phyloP scores from a whole-genome alignment of 1,284 basidiomycete species.

The Puccinia horiana region DNA sequence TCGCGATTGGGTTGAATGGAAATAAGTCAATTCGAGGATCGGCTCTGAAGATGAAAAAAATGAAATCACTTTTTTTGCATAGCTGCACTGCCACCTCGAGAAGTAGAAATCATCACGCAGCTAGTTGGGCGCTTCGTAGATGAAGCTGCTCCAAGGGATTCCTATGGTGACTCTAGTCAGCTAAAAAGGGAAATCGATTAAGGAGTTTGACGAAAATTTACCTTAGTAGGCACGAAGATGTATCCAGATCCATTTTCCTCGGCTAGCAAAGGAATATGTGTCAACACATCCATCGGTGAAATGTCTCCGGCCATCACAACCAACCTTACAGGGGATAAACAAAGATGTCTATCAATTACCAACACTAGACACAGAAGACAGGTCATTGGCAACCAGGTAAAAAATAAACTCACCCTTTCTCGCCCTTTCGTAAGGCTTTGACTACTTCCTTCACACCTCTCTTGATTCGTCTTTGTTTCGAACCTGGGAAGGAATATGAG shows the following conservation, averaged over 20 bases:
- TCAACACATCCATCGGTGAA: constrained; percentile 96
- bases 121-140: constrained; percentile 97
- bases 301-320: constrained; percentile 95
- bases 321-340: constrained; percentile 59
- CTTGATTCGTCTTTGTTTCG: constrained; percentile 87
- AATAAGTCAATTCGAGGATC: background rate
- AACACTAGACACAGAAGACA: constrained; percentile 12
- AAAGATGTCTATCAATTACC: constrained; percentile 1
- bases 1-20: background rate
- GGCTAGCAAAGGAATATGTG: constrained; percentile 88
- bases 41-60: background rate
- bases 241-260: constrained; percentile 96
- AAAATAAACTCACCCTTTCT: constrained; percentile 72
- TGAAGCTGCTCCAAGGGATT: constrained; percentile 83
- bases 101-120: constrained; percentile 78
- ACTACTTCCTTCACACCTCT: constrained; percentile 95
- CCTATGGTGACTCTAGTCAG: constrained; percentile 71
- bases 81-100: constrained; percentile 51
- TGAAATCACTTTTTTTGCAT: constrained; percentile 35
- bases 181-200: background rate
- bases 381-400: background rate
- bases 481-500: constrained; percentile 64
- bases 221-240: constrained; percentile 63
- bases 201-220: background rate
- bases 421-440: constrained; percentile 90